Conservation (phyloP, 192 early-diverging fungal species). For the Neocallimastix lanati region DNA sequence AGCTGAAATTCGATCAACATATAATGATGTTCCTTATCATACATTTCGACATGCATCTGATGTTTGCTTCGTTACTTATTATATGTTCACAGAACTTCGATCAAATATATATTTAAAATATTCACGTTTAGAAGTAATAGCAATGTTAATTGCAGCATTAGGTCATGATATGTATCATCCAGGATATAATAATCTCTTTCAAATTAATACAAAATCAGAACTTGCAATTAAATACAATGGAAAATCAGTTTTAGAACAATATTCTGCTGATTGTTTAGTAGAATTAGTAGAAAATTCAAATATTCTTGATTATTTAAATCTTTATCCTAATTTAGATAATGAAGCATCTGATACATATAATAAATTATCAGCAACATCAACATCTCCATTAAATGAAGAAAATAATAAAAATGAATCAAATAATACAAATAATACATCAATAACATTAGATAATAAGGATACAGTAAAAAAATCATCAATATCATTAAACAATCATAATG, state of each 20-base stretch:
- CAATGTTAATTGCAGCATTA: conserved; percentile 62
- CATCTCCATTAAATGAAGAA: no score
- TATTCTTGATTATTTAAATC: conserved; percentile 20
- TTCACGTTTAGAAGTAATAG: conserved; percentile 45
- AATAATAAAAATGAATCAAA: no score
- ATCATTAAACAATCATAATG: background rate
- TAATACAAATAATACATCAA: no score
- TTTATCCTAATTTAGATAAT: background rate
- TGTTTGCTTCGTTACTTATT: conserved; percentile 15
- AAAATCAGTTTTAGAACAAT: conserved; percentile 66
- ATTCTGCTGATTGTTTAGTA: conserved; percentile 59
- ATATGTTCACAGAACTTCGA: conserved; percentile 50
- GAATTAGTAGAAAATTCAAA: conserved; percentile 56
- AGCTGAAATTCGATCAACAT: background rate
- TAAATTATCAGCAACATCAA: background rate
- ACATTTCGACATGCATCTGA: background rate
- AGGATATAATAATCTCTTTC: conserved; percentile 73
- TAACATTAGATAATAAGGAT: no score
- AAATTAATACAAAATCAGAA: conserved; percentile 68
- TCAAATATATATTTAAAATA: conserved; percentile 39
- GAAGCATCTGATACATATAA: no score
- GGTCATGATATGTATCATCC: conserved; percentile 82
- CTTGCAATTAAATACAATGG: conserved; percentile 55
- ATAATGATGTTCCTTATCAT: background rate
- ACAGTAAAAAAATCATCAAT: no score